Conservation (phyloP, 371 early-diverging fungal genomes). For the Blastocladiella emersonii region DNA sequence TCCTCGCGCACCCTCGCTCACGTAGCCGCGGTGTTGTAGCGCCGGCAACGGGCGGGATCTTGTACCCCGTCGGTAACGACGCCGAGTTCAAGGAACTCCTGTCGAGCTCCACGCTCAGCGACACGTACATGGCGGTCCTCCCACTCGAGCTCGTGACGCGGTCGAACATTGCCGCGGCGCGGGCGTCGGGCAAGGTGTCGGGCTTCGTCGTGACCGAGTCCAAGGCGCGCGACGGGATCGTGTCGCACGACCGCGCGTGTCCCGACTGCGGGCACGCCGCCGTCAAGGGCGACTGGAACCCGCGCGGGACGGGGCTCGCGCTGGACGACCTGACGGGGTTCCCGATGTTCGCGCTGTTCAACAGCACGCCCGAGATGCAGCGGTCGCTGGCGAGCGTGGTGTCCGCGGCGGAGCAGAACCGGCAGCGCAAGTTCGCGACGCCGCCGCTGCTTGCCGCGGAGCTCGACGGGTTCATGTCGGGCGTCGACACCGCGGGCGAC, state of each 20-base stretch:
- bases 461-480: neutral
- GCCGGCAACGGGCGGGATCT: neutral
- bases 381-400: neutral
- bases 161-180: neutral
- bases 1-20: neutral
- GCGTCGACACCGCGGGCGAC: neutral
- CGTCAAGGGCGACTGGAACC: neutral
- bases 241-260: neutral
- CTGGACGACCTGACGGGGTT: neutral
- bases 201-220: neutral
- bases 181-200: neutral
- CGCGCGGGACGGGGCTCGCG: neutral
- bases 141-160: neutral
- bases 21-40: neutral
- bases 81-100: neutral
- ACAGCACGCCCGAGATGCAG: neutral
- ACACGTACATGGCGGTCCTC: neutral
- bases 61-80: neutral
- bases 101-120: too few species aligned
- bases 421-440: neutral
- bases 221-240: neutral
- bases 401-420: neutral
- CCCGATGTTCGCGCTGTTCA: neutral
- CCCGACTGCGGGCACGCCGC: neutral
- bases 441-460: neutral